Percentiles rank a stretch among this genome's conserved stretches.
Evolutionary conservation across 2,329 filamentous ascomycete genomes (phyloP).

Genomic region (Epichloe baconii): DNA sequence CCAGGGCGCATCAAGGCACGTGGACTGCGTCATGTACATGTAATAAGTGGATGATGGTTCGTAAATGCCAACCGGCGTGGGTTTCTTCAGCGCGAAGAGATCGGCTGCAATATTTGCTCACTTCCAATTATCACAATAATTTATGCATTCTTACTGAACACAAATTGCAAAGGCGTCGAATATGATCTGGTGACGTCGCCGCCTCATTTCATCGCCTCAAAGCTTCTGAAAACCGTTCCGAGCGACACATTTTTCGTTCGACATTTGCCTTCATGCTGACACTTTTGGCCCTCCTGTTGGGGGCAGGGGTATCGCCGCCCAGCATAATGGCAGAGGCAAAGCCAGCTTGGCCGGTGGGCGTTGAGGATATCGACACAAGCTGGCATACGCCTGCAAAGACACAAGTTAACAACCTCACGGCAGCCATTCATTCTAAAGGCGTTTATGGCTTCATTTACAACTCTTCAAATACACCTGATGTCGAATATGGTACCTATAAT

Average conservation of each 20-base stretch:
- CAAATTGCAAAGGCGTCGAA: too few relatives aligned
- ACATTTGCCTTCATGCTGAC: background rate
- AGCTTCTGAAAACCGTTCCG: too few relatives aligned
- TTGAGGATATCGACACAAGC: slow-evolving; percentile 22
- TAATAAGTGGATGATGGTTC: too few relatives aligned
- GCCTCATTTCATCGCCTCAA: too few relatives aligned
- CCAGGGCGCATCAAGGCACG: too few relatives aligned
- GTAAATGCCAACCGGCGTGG: too few relatives aligned
- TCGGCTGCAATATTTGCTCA: too few relatives aligned
- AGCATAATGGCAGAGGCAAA: background rate
- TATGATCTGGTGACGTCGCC: too few relatives aligned
- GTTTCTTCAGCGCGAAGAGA: too few relatives aligned
- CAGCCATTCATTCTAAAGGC: slow-evolving; percentile 44
- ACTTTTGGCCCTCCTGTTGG: background rate
- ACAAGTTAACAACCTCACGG: slow-evolving; percentile 46
- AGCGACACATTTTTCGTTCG: background rate
- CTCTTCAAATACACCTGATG: slow-evolving; percentile 43
- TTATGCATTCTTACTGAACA: too few relatives aligned
- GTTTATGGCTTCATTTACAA: slow-evolving; percentile 66
- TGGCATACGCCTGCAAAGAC: slow-evolving; percentile 47
- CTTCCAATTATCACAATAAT: too few relatives aligned
- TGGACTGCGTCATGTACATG: too few relatives aligned
- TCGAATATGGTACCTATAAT: slow-evolving; percentile 54
- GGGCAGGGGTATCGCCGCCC: background rate
- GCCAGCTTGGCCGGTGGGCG: background rate